Conservation (phyloP, 768 basidiomycete species). For the Kwoniella newhampshirensis region DNA sequence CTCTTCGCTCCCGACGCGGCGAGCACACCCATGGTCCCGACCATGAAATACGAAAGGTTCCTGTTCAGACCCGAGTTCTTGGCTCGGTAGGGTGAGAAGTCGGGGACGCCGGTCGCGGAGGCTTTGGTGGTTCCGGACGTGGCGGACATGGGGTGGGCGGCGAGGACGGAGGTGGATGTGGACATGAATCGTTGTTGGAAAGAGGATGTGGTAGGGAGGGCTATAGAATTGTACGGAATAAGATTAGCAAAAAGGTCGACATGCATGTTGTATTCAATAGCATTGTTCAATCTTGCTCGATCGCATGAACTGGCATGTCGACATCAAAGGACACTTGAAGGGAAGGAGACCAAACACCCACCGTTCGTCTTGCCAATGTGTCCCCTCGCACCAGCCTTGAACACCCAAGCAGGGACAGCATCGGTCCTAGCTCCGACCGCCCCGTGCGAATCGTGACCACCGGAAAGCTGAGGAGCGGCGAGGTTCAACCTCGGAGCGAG, state of each 20-base stretch:
- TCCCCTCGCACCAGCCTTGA: conserved; percentile 13
- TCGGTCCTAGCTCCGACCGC: conserved; percentile 59
- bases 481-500: conserved; percentile 72
- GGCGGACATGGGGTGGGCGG: conserved; percentile 58
- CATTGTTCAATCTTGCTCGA: background rate
- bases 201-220: conserved; percentile 58
- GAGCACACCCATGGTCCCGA: conserved; percentile 77
- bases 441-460: conserved; percentile 61
- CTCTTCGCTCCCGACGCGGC: conserved; percentile 93
- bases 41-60: conserved; percentile 57
- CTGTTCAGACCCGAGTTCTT: conserved; percentile 54
- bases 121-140: conserved; percentile 42
- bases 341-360: too few species aligned
- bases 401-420: conserved; percentile 31
- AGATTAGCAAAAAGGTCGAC: background rate
- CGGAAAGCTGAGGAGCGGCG: conserved; percentile 63
- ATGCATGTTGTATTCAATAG: too few species aligned
- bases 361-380: conserved; percentile 27
- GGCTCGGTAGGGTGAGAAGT: conserved; percentile 79
- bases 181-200: conserved; percentile 73
- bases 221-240: conserved; percentile 50
- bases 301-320: too few species aligned
- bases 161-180: conserved; percentile 62
- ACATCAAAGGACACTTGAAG: background rate
- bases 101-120: conserved; percentile 68